Conservation (phyloP, 139 green algal genomes). For the Zygnema cylindricum region DNA sequence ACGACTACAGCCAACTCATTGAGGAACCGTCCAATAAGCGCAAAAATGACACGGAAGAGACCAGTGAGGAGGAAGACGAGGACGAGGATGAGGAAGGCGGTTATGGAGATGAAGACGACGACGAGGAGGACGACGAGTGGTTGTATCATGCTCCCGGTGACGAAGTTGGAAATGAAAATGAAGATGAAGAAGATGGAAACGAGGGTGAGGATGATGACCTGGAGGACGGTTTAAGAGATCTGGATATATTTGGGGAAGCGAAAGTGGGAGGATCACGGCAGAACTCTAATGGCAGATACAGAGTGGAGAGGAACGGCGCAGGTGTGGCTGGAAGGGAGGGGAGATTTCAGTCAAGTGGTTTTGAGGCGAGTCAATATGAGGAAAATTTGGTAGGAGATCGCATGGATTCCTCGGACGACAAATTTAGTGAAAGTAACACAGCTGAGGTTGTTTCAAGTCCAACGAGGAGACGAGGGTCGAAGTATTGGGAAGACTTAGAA, state of each 20-base stretch:
- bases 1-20: slow-evolving; percentile 11
- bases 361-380: not conserved
- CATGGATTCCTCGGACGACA: too few relatives aligned
- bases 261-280: not conserved
- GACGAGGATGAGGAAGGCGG: slow-evolving; percentile 37
- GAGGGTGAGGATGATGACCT: not conserved
- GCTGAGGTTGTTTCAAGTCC: too few relatives aligned
- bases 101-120: slow-evolving; percentile 5
- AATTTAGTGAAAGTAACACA: too few relatives aligned
- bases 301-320: not conserved
- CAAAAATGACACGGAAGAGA: not conserved
- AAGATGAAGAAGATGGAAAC: not conserved
- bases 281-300: not conserved
- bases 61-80: slow-evolving; percentile 27
- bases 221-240: slow-evolving; percentile 3
- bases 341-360: not conserved
- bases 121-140: slow-evolving; percentile 22
- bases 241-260: not conserved
- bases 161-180: slow-evolving; percentile 15
- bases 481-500: not conserved
- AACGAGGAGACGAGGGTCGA: not conserved
- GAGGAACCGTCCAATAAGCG: not conserved
- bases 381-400: too few relatives aligned
- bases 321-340: not conserved
- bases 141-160: slow-evolving; percentile 12